Conservation (phyloP, 768 basidiomycete genomes). For the Exsudoporus frostii region DNA sequence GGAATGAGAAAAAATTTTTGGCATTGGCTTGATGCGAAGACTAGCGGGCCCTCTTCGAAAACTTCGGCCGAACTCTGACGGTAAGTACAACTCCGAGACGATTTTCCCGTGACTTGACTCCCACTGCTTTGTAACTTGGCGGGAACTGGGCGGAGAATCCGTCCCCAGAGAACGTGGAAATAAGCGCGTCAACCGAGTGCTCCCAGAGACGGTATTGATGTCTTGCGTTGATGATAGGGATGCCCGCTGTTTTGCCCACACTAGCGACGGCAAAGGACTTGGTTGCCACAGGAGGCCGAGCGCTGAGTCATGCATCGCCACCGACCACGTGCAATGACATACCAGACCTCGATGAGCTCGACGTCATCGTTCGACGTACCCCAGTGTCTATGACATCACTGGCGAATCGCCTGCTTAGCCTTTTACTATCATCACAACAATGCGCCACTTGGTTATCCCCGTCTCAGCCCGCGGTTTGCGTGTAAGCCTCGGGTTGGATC, state of each 20-base stretch:
- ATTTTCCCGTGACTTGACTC: too few relatives aligned
- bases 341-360: too few relatives aligned
- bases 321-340: background rate
- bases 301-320: background rate
- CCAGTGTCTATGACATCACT: constrained; percentile 11
- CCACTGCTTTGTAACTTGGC: background rate
- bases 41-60: background rate
- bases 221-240: background rate
- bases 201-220: background rate
- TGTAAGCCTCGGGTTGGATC: background rate
- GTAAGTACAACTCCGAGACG: background rate
- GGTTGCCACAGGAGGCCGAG: too few relatives aligned
- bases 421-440: background rate
- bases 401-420: background rate
- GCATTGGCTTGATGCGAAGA: background rate
- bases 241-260: too few relatives aligned
- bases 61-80: background rate
- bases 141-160: too few relatives aligned
- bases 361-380: background rate
- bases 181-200: background rate
- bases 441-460: background rate
- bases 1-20: background rate
- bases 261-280: too few relatives aligned
- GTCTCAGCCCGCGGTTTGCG: background rate
- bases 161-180: background rate